A percentile compares a stretch with the other conserved stretches of the same genome.
Conservation (phyloP, 2,329 filamentous ascomycete species). For the Hymenoscyphus fraxineus region DNA sequence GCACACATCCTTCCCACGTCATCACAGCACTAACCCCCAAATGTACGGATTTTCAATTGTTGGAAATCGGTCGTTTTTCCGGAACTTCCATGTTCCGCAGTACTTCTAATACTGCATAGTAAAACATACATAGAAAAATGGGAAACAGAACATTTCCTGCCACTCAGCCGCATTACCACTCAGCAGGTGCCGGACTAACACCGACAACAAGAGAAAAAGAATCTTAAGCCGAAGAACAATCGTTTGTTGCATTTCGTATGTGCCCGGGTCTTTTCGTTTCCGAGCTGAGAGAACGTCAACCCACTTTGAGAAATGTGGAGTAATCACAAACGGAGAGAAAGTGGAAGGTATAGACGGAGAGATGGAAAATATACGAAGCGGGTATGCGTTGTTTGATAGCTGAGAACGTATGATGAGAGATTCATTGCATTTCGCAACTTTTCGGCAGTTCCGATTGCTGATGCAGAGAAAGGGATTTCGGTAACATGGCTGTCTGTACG, state of each 20-base stretch:
- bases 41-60: neutral
- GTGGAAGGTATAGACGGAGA: neutral
- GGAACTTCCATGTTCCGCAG: neutral
- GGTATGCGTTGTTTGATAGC: neutral
- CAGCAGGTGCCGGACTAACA: neutral
- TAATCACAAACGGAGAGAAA: neutral
- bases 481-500: neutral
- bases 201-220: neutral
- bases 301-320: neutral
- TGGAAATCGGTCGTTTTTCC: neutral
- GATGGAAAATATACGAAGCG: neutral
- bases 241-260: neutral
- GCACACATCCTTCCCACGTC: neutral
- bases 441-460: neutral
- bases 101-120: neutral
- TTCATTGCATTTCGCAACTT: neutral
- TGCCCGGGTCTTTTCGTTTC: neutral
- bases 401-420: neutral
- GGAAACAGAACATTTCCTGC: neutral
- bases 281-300: neutral
- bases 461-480: neutral
- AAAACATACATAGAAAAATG: neutral
- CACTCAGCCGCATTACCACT: conserved; percentile 1
- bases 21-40: neutral
- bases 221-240: neutral